phyloP scores from a whole-genome alignment of 2,329 filamentous ascomycete species.

The Ophiostoma tasmaniense region DNA sequence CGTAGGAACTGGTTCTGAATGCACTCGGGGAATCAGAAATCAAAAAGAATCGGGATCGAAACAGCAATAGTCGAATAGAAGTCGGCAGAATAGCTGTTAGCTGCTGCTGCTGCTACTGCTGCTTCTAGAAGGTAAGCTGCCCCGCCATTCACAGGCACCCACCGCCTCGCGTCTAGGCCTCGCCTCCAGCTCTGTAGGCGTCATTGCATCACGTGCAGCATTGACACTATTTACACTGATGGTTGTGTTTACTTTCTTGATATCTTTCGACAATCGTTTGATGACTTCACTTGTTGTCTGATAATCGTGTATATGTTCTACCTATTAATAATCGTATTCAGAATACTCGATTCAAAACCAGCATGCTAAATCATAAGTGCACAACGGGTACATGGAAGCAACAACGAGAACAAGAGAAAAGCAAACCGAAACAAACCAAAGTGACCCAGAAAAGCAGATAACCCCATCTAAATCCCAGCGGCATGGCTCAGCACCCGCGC shows the following conservation, averaged over 20 bases:
- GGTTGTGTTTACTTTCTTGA: neutral
- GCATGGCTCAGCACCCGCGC: conserved; percentile 78
- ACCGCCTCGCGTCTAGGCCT: neutral
- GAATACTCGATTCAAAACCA: neutral
- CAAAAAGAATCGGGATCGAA: neutral
- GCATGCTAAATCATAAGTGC: neutral
- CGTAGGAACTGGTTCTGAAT: neutral
- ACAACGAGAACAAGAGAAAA: neutral
- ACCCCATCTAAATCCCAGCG: conserved; percentile 37
- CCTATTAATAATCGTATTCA: neutral
- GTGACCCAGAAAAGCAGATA: neutral
- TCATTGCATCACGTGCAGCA: conserved; percentile 5
- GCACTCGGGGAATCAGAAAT: neutral
- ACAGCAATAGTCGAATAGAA: neutral
- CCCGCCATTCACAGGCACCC: conserved; percentile 1
- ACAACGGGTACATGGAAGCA: neutral
- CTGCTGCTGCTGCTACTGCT: neutral
- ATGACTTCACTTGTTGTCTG: no score
- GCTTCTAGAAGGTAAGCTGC: conserved; percentile 1
- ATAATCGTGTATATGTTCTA: neutral
- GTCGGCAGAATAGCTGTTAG: neutral
- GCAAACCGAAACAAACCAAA: neutral
- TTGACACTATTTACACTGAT: neutral
- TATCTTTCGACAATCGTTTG: no score
- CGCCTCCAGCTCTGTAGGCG: neutral